A percentile compares a stretch with the other conserved stretches of the same genome.
Conservation (phyloP, 306 rosid species). For the Spatholobus suberectus region DNA sequence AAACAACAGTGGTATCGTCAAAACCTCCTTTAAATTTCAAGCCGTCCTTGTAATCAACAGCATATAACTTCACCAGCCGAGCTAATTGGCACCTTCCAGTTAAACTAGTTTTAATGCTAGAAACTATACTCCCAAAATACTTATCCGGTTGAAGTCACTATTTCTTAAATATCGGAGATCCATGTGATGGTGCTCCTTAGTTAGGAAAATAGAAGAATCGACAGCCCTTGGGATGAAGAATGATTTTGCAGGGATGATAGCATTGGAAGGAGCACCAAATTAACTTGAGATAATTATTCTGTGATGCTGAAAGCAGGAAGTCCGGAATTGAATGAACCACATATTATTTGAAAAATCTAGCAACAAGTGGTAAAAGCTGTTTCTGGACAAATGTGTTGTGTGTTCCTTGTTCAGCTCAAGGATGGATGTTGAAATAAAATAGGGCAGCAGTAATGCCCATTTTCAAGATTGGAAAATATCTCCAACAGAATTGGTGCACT, state of each 20-base stretch:
- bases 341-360: neutral
- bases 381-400: neutral
- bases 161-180: too few species aligned
- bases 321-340: too few species aligned
- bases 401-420: too few species aligned
- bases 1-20: too few species aligned
- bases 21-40: too few species aligned
- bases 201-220: neutral
- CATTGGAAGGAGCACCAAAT: neutral
- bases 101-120: too few species aligned
- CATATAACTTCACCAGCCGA: too few species aligned
- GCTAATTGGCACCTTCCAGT: too few species aligned
- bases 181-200: neutral
- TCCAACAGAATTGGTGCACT: neutral
- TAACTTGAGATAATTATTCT: neutral
- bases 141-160: too few species aligned
- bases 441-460: neutral
- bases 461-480: neutral
- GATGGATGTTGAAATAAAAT: neutral
- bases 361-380: neutral
- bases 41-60: too few species aligned
- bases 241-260: neutral
- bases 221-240: neutral
- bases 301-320: too few species aligned
- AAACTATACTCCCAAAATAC: too few species aligned